Base-by-base conservation (phyloP, 495 filamentous ascomycete species). In the Tetracladium marchalianum region DNA sequence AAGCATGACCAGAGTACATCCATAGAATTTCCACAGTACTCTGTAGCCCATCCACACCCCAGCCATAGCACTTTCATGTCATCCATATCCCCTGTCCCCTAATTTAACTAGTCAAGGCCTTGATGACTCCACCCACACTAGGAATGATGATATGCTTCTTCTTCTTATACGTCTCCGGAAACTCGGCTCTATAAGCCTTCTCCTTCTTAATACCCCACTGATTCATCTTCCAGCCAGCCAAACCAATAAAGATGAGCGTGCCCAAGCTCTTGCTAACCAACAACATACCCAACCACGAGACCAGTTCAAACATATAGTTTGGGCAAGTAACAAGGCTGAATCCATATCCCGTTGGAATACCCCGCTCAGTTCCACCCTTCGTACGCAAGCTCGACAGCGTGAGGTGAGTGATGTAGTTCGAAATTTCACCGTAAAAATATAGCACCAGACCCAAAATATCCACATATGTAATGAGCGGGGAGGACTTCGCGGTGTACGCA, bases 161-260 rank as follows among this genome's bases (percentile, higher is more conserved):
- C 69, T 79, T 82, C 77, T 84, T 85, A 64, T 98, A 98, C 63
- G 79, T 82, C 52, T 84, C 81, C 38, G 82, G 82, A 63, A 96
- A 95, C 62, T 95, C 86, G 64, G 84, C 81, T 46, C 92, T 77
- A 62, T 93, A 90, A 44, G 82, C 79, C 60, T 67, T 73, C 77
- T 98, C 92, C 76, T 95, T 96, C 78, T 89, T 93, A 65, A 71
- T 71, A 9, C 83, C 93, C 92, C 92, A 98, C 42, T 62, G 59
- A 41, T 72, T 73, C 92, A 98, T 97, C 68, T 85, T 84, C 40
- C 62, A 65, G 5, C 69, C 70, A 15, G 84, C 85, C 24, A 84
- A 69, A 22, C 66, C 57, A 38, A 81, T 71, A 60, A 96, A 97
- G 16, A 93, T 38, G 8, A 78, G 62, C 0, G 85, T 81, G 45